Conservation (phyloP, 257 asterid genomes). For the Solanum pinnatisectum region DNA sequence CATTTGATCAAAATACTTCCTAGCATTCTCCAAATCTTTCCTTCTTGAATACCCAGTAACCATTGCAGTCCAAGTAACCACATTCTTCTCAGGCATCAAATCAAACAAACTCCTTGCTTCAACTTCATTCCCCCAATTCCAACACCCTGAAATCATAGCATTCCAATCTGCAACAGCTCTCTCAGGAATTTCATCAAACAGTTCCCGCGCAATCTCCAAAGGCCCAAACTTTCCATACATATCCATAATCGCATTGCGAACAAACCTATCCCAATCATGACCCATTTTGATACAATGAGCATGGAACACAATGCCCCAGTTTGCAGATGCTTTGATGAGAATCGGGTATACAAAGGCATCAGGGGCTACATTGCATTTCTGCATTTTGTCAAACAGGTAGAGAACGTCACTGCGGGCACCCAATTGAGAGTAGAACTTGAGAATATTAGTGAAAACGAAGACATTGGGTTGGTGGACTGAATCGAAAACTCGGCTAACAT, state of each 20-base stretch:
- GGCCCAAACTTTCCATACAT: slow-evolving; percentile 63
- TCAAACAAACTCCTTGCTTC: slow-evolving; percentile 48
- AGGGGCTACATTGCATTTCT: slow-evolving; percentile 22
- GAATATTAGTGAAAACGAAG: slow-evolving; percentile 42
- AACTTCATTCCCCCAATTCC: slow-evolving; percentile 50
- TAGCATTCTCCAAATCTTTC: slow-evolving; percentile 50
- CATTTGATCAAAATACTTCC: slow-evolving; percentile 47
- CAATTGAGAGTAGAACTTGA: slow-evolving; percentile 28
- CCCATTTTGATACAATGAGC: slow-evolving; percentile 45
- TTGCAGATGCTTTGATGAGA: slow-evolving; percentile 44
- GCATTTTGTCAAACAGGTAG: slow-evolving; percentile 38
- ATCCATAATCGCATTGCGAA: slow-evolving; percentile 39
- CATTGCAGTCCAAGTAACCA: slow-evolving; percentile 71
- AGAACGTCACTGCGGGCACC: slow-evolving; percentile 23
- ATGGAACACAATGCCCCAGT: slow-evolving; percentile 39
- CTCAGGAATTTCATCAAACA: slow-evolving; percentile 62
- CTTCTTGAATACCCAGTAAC: slow-evolving; percentile 50
- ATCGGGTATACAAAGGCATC: slow-evolving; percentile 46
- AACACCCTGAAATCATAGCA: slow-evolving; percentile 50
- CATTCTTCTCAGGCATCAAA: slow-evolving; percentile 47
- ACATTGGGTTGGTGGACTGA: slow-evolving; percentile 28
- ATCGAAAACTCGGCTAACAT: slow-evolving; percentile 25
- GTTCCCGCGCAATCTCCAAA: slow-evolving; percentile 30
- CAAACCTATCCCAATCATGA: slow-evolving; percentile 28
- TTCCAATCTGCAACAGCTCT: slow-evolving; percentile 53